Evolutionary conservation across 2,329 filamentous ascomycete species (phyloP).

Genomic region (Emmonsia crescens): DNA sequence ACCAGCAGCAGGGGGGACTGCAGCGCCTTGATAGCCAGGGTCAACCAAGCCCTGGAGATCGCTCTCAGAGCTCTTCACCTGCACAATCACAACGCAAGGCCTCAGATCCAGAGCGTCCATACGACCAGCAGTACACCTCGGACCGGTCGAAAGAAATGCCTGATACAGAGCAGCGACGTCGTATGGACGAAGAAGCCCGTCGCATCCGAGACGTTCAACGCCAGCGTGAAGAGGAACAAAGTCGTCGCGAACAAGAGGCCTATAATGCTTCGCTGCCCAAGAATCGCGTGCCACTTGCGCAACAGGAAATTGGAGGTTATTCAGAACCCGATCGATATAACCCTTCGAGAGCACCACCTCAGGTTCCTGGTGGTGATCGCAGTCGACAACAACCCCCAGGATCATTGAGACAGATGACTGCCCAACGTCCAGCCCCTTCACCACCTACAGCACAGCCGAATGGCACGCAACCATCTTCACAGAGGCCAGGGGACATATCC

Average conservation of each 20-base stretch:
- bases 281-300: slow-evolving; percentile 65
- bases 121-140: slow-evolving; percentile 33
- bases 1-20: slow-evolving; percentile 42
- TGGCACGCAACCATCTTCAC: slow-evolving; percentile 8
- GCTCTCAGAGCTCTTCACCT: slow-evolving; percentile 25
- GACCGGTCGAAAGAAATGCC: slow-evolving; percentile 48
- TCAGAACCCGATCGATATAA: slow-evolving; percentile 60
- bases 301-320: slow-evolving; percentile 78
- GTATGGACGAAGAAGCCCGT: slow-evolving; percentile 45
- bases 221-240: slow-evolving; percentile 45
- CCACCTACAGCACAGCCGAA: slow-evolving; percentile 39
- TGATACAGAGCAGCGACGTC: slow-evolving; percentile 37
- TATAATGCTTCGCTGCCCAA: slow-evolving; percentile 87
- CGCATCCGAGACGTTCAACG: slow-evolving; percentile 27
- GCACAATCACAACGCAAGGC: slow-evolving; percentile 35
- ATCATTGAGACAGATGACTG: slow-evolving; percentile 46
- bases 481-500: slow-evolving; percentile 17
- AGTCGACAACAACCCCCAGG: slow-evolving; percentile 40
- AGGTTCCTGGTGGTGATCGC: slow-evolving; percentile 51
- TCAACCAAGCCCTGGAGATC: slow-evolving; percentile 18
- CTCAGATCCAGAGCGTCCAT: slow-evolving; percentile 47
- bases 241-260: slow-evolving; percentile 65
- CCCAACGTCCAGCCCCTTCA: slow-evolving; percentile 74
- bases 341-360: slow-evolving; percentile 72
- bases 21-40: slow-evolving; percentile 37